Evolutionary conservation across 805 yeast genomes (phyloP).

Genomic region (Metschnikowia picachoensis): DNA sequence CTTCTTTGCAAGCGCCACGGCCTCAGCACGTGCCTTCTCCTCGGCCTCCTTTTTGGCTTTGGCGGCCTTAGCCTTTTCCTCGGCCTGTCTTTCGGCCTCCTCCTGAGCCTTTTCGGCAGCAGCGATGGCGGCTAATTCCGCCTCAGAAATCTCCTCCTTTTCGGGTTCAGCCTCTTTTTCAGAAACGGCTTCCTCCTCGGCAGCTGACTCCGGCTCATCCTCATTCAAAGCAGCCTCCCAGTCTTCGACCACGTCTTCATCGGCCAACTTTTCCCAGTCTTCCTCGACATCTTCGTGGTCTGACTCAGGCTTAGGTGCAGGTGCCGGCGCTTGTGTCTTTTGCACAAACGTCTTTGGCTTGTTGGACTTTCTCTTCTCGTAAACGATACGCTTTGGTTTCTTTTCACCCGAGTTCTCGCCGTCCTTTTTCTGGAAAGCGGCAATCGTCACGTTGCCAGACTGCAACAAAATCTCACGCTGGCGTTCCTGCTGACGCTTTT

Average conservation of each 20-base stretch:
- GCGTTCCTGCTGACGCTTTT: slow-evolving; percentile 77
- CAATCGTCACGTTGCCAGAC: slow-evolving; percentile 67
- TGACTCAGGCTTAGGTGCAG: slow-evolving; percentile 17
- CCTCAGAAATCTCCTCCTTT: slow-evolving; percentile 15
- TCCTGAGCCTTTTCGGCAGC: slow-evolving; percentile 8
- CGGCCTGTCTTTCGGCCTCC: slow-evolving; percentile 17
- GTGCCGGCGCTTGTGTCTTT: slow-evolving; percentile 16
- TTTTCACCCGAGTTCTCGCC: slow-evolving; percentile 22
- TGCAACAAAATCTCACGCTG: slow-evolving; percentile 83
- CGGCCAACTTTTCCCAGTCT: slow-evolving; percentile 21
- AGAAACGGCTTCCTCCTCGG: slow-evolving; percentile 19
- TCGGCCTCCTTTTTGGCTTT: slow-evolving; percentile 7
- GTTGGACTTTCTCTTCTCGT: slow-evolving; percentile 65
- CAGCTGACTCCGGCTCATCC: slow-evolving; percentile 22
- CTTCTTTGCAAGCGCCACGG: slow-evolving; percentile 22
- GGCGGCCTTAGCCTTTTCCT: slow-evolving; percentile 5
- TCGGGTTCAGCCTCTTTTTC: slow-evolving; percentile 3
- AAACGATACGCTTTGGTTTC: slow-evolving; percentile 66
- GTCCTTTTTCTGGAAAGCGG: slow-evolving; percentile 53
- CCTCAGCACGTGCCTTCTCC: slow-evolving; percentile 18
- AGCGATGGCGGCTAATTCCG: slow-evolving; percentile 17
- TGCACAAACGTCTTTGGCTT: slow-evolving; percentile 37
- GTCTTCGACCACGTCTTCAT: slow-evolving; percentile 59
- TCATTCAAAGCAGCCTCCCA: slow-evolving; percentile 31
- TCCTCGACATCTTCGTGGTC: slow-evolving; percentile 24